Conservation (phyloP, 169 alveolate genomes). For the Hepatocystis sp. region DNA sequence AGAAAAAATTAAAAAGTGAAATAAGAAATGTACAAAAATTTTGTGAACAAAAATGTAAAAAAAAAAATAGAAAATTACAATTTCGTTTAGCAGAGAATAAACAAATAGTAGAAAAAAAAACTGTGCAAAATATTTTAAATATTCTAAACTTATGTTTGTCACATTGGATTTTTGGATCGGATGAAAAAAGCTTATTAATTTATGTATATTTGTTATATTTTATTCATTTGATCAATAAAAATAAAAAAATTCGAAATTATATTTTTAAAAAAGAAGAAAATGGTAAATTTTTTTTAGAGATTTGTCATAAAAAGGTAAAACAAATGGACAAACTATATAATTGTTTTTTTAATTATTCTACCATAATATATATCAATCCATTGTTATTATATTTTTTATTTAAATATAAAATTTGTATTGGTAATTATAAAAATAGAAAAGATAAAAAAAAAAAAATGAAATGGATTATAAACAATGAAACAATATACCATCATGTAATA, state of each 20-base stretch:
- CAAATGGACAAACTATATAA: conserved; percentile 10
- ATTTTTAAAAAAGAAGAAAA: conserved; percentile 24
- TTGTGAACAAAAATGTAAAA: neutral
- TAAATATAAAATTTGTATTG: conserved; percentile 29
- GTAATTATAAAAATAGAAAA: conserved; percentile 20
- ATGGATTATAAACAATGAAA: neutral
- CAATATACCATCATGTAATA: conserved; percentile 8
- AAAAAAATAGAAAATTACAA: neutral
- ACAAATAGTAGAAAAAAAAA: neutral
- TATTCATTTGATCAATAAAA: neutral
- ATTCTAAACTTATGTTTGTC: conserved; percentile 10
- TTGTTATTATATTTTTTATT: conserved; percentile 41
- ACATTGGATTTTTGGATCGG: conserved; percentile 12
- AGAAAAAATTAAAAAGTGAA: conserved; percentile 1
- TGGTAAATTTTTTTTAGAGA: conserved; percentile 6
- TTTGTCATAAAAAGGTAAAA: neutral
- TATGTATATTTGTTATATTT: conserved; percentile 25
- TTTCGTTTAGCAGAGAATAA: neutral
- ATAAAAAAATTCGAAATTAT: conserved; percentile 7
- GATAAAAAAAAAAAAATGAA: conserved; percentile 1
- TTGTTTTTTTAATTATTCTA: neutral
- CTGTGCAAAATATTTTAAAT: neutral
- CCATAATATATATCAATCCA: conserved; percentile 24
- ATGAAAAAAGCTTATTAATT: conserved; percentile 32
- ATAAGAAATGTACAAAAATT: neutral